A percentile compares a stretch with the other conserved stretches of the same genome.
phyloP scores from a whole-genome alignment of 2,329 filamentous ascomycete genomes.

The Neonectria hederae region DNA sequence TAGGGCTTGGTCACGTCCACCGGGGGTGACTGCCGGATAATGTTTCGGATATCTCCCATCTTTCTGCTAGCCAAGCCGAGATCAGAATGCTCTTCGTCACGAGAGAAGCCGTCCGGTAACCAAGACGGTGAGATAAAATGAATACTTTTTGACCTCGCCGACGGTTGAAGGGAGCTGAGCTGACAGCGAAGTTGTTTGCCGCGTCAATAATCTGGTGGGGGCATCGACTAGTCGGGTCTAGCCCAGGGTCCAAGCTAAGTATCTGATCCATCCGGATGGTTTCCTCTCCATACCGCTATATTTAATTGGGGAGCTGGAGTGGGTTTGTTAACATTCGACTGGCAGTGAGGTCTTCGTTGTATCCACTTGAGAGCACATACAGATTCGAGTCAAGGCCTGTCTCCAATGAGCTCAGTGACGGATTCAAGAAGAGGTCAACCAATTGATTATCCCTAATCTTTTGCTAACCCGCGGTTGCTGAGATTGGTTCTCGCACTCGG shows the following conservation, averaged over 20 bases:
- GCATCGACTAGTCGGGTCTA: not conserved
- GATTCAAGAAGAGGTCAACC: not conserved
- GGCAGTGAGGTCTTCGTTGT: not conserved
- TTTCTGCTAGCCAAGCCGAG: not conserved
- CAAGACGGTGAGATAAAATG: not conserved
- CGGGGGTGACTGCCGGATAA: slow-evolving; percentile 52
- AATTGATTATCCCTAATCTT: not conserved
- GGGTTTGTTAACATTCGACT: not conserved
- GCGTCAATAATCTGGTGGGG: not conserved
- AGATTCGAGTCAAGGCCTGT: too few species aligned
- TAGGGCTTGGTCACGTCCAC: slow-evolving; percentile 57
- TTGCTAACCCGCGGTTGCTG: not conserved
- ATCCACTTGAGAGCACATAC: not conserved
- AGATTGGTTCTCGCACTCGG: not conserved
- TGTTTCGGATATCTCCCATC: slow-evolving; percentile 33
- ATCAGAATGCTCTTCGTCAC: not conserved
- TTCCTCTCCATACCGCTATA: not conserved
- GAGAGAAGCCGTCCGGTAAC: not conserved
- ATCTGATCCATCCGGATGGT: not conserved
- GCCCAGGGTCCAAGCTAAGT: not conserved
- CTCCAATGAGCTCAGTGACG: too few species aligned
- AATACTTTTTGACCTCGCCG: not conserved
- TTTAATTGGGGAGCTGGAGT: not conserved
- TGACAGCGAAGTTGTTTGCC: not conserved
- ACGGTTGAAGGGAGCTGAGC: not conserved